These are phyloP conservation scores for Bipolaris sorokiniana DNA, from an alignment of 2,329 filamentous ascomycete species.

Conservation along the genomic window DNA sequence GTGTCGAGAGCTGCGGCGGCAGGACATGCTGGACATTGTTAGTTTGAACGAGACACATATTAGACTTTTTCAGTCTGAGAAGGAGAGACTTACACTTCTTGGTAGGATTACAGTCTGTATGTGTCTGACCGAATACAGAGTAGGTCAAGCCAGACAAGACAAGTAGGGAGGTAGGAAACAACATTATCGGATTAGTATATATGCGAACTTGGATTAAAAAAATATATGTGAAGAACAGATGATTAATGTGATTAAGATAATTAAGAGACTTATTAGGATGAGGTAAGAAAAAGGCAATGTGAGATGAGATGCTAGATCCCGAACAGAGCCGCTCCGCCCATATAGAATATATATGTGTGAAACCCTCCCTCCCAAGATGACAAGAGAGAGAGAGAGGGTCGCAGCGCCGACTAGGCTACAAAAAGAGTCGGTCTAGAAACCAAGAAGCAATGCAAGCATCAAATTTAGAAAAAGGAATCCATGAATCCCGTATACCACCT, in stretches of 20 bases:
- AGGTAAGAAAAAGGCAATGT: not conserved
- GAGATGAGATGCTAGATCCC: too few species aligned
- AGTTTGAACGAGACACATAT: not conserved
- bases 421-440: too few species aligned
- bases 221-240: not conserved
- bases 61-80: too few species aligned
- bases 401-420: too few species aligned
- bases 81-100: slow-evolving; percentile 30
- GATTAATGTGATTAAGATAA: too few species aligned
- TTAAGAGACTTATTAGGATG: too few species aligned
- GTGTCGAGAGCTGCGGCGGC: slow-evolving; percentile 46
- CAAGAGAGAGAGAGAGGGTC: too few species aligned
- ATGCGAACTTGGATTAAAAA: not conserved
- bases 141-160: slow-evolving; percentile 3
- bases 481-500: not conserved
- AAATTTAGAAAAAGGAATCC: not conserved
- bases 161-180: not conserved
- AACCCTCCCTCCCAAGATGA: too few species aligned
- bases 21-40: slow-evolving; percentile 39
- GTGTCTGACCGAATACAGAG: slow-evolving; percentile 46
- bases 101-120: slow-evolving; percentile 49
- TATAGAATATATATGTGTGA: too few species aligned
- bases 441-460: not conserved
- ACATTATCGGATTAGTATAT: not conserved
- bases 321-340: too few species aligned